phyloP scores from a whole-genome alignment of 352 stramenopile genomes.

The Globisporangium nunn region DNA sequence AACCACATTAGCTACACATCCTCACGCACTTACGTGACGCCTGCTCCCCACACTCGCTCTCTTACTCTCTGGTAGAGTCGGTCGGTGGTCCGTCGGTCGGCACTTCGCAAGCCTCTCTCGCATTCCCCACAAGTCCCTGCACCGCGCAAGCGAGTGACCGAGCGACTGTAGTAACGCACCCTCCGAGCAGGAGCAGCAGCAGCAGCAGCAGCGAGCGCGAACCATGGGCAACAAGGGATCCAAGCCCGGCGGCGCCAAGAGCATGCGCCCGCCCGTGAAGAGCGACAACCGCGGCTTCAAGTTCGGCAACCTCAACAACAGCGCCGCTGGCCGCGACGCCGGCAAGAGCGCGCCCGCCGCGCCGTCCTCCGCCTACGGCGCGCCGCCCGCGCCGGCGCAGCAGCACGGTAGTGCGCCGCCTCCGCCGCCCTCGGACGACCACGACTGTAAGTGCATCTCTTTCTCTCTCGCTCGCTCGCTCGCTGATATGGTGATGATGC shows the following conservation, averaged over 20 bases:
- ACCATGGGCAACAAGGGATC: constrained; percentile 83
- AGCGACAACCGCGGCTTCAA: constrained; percentile 81
- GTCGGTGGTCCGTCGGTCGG: too few relatives aligned
- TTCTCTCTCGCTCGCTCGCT: neutral
- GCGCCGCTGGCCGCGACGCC: constrained; percentile 36
- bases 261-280: constrained; percentile 68
- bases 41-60: neutral
- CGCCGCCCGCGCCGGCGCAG: constrained; percentile 8
- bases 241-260: constrained; percentile 50
- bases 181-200: constrained; percentile 2
- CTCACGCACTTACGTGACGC: constrained; percentile 11
- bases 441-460: constrained; percentile 46
- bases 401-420: constrained; percentile 2
- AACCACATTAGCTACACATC: constrained; percentile 8
- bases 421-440: constrained; percentile 20
- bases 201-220: neutral
- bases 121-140: neutral
- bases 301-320: constrained; percentile 40
- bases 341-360: constrained; percentile 69
- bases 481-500: neutral
- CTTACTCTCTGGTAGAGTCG: neutral
- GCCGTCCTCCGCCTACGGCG: constrained; percentile 26
- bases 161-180: neutral
- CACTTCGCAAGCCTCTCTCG: neutral
- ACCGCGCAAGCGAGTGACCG: neutral